These are phyloP conservation scores for Gossypium australe DNA, from an alignment of 345 rosid genomes.

Conservation along the genomic window DNA sequence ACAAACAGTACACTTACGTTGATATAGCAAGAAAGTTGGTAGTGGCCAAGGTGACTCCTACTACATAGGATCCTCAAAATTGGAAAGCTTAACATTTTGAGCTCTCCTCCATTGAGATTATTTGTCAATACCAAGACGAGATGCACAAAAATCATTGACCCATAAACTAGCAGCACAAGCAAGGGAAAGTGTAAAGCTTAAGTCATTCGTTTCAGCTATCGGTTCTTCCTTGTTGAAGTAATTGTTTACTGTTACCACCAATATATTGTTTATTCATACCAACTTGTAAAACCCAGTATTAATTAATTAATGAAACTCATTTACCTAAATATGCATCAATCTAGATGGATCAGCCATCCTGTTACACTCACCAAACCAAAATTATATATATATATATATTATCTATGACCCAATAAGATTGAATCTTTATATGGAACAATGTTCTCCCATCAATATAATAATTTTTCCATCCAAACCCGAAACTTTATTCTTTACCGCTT, in stretches of 20 bases:
- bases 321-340: background rate
- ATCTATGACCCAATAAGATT: too few species aligned
- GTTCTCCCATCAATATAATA: too few species aligned
- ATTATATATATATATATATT: too few species aligned
- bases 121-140: background rate
- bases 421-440: too few species aligned
- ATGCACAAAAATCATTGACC: background rate
- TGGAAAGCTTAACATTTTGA: slow-evolving; percentile 11
- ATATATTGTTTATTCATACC: background rate
- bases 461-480: too few species aligned
- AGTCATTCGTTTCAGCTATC: background rate
- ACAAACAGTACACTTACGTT: background rate
- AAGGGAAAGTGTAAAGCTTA: background rate
- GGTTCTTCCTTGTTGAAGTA: background rate
- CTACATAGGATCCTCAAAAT: background rate
- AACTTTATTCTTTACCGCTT: too few species aligned
- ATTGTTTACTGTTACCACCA: slow-evolving; percentile 10
- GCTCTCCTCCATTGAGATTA: background rate
- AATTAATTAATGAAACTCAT: background rate
- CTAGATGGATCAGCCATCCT: background rate
- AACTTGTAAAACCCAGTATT: background rate
- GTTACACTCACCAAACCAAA: too few species aligned
- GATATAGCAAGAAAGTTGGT: background rate
- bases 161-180: slow-evolving; percentile 1
- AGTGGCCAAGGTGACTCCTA: background rate